Conservation (phyloP, 257 asterid species). For the Solanum chiquidenum region DNA sequence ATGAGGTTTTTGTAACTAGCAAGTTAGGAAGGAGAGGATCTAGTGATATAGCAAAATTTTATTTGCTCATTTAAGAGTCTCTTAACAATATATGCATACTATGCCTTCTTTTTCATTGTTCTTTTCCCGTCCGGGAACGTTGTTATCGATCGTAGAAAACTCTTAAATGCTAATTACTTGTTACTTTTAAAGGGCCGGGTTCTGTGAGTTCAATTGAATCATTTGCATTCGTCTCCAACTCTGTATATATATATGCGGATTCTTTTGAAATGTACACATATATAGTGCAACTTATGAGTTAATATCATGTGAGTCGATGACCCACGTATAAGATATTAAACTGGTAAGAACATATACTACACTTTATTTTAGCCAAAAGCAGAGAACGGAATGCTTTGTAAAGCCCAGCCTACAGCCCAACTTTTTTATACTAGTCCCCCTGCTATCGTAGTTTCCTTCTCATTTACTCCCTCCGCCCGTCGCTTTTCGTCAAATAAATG, state of each 20-base stretch:
- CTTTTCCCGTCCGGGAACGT: background rate
- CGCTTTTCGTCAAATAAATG: no score
- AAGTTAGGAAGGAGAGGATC: background rate
- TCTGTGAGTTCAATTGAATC: background rate
- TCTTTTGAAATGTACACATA: background rate
- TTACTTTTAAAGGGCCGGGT: background rate
- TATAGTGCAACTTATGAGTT: background rate
- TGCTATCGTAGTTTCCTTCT: background rate
- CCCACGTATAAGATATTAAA: background rate
- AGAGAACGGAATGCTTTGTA: no score
- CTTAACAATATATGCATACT: background rate
- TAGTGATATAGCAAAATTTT: background rate
- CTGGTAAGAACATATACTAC: background rate
- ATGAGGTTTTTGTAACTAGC: constrained; percentile 7
- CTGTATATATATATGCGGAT: background rate
- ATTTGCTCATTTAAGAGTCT: background rate
- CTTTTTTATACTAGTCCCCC: background rate
- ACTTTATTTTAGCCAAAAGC: background rate
- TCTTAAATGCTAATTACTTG: background rate
- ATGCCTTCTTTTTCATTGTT: background rate
- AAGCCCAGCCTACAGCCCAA: background rate
- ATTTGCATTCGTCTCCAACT: background rate
- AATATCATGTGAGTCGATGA: background rate
- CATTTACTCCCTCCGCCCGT: no score
- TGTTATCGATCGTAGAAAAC: background rate